Base-by-base conservation (phyloP, 805 yeast species). In the Spathaspora gorwiae region DNA sequence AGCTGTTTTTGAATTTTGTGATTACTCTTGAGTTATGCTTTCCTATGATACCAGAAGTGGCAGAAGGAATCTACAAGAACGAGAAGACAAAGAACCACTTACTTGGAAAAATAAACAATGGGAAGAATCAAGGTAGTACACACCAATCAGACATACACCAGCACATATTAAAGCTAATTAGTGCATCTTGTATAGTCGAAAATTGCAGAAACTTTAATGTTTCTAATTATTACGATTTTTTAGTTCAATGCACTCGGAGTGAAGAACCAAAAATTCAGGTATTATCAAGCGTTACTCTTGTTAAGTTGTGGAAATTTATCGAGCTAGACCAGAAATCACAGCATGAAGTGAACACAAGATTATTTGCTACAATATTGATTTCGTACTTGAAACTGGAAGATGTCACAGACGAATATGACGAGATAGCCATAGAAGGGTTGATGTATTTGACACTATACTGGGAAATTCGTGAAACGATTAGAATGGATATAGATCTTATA, bases 241-340 rank as follows among this genome's bases (percentile, higher is more conserved):
- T 81, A 19, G 59, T 73, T 15, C 56, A 60, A 35, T 73, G 76
- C 0, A 46, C 72, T 9, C 46, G 44, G 6, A 35, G 53, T 6
- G 52, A 51, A 37, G 36, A 40, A 29, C 11, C 45, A 0, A 55
- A 58, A 15, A 51, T 65, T n/a, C 61, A 61, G 42, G 42, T 68
- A 7, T 54, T 70, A 10, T 63, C 81, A 0, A 66, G 76, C 0
- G 54, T 80, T 34, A 75, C 76, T 3, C 53, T 80, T n/a, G 62
- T 79, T 6, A 83, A 83, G 56, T 60, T 80, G 2, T 81, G 86
- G 86, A 73, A 74, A 42, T 69, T 74, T 45, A 60, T 76, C 0
- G 66, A 72, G 36, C 13, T 40, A 12, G 42, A 46, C 13, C 37
- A 49, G 30, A 40, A 44, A n/a, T 42, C 47, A 13, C n/a, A 31